Percentiles rank a stretch among this genome's conserved stretches.
phyloP scores from a whole-genome alignment of 164 flowering plant genomes.

The Magnolia sinica region DNA sequence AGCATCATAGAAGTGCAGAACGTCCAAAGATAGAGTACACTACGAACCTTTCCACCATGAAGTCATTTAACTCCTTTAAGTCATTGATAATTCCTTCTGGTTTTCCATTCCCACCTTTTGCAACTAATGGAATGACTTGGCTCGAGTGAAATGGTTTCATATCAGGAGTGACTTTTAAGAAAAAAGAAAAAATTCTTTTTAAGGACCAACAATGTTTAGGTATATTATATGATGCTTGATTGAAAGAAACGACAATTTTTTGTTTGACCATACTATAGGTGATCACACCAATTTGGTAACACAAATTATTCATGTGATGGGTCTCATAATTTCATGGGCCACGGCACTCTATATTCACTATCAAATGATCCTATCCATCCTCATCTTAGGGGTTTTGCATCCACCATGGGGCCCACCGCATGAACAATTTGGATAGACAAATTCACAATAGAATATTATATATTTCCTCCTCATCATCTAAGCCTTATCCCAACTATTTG shows the following conservation, averaged over 20 bases:
- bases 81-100: background rate
- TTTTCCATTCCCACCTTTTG: background rate
- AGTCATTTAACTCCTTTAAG: background rate
- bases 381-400: background rate
- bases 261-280: background rate
- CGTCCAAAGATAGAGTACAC: background rate
- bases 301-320: background rate
- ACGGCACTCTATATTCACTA: background rate
- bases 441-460: background rate
- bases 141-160: constrained; percentile 1
- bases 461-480: background rate
- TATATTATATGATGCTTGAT: background rate
- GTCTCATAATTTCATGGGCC: background rate
- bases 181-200: background rate
- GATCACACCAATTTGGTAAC: background rate
- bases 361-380: background rate
- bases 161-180: background rate
- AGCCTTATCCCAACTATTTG: no score
- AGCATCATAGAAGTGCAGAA: background rate
- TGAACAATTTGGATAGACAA: background rate
- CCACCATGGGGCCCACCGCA: background rate
- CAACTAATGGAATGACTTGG: background rate
- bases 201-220: background rate
- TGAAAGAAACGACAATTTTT: background rate
- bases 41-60: background rate